Evolutionary conservation across 2,329 filamentous ascomycete species (phyloP), one percentile per base, ranked within the genome.

Genomic region (Neonectria magnoliae): DNA sequence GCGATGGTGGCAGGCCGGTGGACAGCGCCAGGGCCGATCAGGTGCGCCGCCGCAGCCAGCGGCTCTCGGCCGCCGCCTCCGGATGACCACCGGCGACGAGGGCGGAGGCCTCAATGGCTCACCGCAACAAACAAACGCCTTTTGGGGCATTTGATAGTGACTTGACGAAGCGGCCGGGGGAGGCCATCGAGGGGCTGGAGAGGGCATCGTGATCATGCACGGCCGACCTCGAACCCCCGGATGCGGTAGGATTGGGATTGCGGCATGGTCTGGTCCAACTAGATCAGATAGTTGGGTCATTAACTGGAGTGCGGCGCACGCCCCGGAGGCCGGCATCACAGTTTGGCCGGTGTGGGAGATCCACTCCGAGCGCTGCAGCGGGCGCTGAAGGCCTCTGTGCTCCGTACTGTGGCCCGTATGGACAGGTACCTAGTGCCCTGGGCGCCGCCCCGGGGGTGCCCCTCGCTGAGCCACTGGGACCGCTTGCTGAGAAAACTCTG

Each of bases 141-240:
- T 42, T 38, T 11, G 5, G 27, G 18, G 29, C 29, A 6, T 51
- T 31, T 33, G 27, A 50, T 50, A 10, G 25, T 33, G 27, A 50
- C 47, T 50, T 50, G n/a, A 16, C 47, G 47, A 31, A 55, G 29
- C 29, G 50, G 48, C 33, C 45, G 44, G 52, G 38, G 48, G 47
- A 51, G 44, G 55, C 61, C 56, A 59, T 54, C 59, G 51, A 64
- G 61, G 38, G 27, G 36, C 33, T 62, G 42, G 59, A 62, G 71
- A 71, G 66, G 68, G 65, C 69, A 73, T 73, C 71, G 71, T 73
- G 71, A 73, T 64, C 64, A 69, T 71, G 71, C 71, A 73, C 60
- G 67, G 63, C 59, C 60, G 63, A 71, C 71, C 66, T 68, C 72
- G 66, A 71, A 71, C 63, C 64, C 61, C 69, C 62, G 62, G 69